Evolutionary conservation across 2,329 filamentous ascomycete genomes (phyloP), one percentile per base, ranked within the genome.

Genomic region (Pezicula neosporulosa): DNA sequence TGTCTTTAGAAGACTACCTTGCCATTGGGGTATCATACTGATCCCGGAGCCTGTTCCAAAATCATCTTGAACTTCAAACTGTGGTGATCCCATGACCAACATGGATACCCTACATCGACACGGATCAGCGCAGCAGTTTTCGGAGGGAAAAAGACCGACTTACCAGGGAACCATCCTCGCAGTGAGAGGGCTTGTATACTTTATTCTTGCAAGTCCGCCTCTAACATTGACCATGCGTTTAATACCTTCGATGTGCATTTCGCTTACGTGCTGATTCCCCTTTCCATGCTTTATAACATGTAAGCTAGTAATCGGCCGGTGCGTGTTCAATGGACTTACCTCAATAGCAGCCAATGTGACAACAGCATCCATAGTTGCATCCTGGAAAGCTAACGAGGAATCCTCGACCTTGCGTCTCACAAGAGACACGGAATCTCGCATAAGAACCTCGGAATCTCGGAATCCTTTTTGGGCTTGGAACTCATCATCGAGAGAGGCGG

Each of bases 301-400:
- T 61, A n/a, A 62, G 35, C 7, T 50, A 42, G 6, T 3, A 41
- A 8, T 5, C 9, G 1, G 1, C 2, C 2, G 36, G 7, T 24
- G 6, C 19, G 8, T 7, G 9, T 4, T 18, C 18, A 1, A 15
- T 15, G 30, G 35, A 38, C 69, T 69, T 56, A 81, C 78, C 61
- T 82, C 79, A 44, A 82, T 83, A 1, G 78, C 75, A 9, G 80
- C 79, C 52, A 83, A 59, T 0, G 79, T 83, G 39, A 83, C 73
- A 7, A 83, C 77, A 0, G 78, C 75, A 53, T 83, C 76, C 63
- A 83, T 70, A 0, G 80, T 83, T 18, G 71, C 77, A 48, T 82
- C 77, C 50, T 79, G 74, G 2, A 77, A 62, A 0, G 79, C 78
- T 3, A 77, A 54, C 1, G 69, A 67, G 0, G 66, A 55, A 54